Percentiles rank a stretch among this genome's conserved stretches.
phyloP scores from a whole-genome alignment of 192 early-diverging fungal genomes.

The Allomyces javanicus region DNA sequence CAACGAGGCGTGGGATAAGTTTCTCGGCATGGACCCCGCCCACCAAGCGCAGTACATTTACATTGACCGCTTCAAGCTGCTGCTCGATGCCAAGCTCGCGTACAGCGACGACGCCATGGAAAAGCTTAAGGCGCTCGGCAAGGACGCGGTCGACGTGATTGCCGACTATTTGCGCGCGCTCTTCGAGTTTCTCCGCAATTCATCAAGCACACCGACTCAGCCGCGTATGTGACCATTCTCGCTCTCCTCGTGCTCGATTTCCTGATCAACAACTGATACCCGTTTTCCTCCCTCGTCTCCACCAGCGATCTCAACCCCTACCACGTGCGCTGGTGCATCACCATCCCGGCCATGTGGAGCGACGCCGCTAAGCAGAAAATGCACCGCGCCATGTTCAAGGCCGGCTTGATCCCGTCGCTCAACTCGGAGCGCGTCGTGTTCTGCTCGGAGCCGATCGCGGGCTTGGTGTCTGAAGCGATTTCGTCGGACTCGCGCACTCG shows the following conservation, averaged over 20 bases:
- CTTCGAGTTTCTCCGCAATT: neutral
- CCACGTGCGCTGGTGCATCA: neutral
- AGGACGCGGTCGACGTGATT: neutral
- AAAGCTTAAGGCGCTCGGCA: neutral
- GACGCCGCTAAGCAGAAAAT: neutral
- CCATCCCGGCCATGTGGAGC: neutral
- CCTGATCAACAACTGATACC: neutral
- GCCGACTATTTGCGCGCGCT: neutral
- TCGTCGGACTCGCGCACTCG: neutral
- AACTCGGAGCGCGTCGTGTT: neutral
- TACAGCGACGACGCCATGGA: neutral
- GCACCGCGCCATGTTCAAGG: neutral
- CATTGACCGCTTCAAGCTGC: neutral
- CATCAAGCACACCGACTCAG: too few species aligned
- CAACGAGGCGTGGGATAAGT: neutral
- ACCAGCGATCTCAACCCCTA: neutral
- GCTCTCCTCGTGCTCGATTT: neutral
- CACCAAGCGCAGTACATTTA: neutral
- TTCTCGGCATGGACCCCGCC: neutral
- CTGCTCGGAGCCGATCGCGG: neutral
- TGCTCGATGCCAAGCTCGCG: neutral
- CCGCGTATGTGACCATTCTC: neutral
- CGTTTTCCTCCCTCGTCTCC: neutral
- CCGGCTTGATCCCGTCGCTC: neutral
- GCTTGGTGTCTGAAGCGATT: neutral